These are phyloP conservation scores for Aphanocladium album DNA, from an alignment of 2,329 filamentous ascomycete genomes.

Conservation along the genomic window DNA sequence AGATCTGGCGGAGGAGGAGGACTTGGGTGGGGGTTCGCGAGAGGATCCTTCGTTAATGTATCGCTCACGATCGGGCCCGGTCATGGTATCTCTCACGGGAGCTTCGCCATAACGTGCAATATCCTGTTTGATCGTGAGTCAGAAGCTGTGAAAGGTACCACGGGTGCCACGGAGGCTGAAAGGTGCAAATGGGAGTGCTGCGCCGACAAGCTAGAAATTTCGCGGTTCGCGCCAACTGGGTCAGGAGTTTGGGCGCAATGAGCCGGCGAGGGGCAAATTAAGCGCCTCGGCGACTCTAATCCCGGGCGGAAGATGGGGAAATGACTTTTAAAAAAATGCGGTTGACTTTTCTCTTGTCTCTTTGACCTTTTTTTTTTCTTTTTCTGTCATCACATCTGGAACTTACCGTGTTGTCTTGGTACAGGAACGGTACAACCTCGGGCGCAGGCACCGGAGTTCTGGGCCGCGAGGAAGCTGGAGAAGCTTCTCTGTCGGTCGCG, in stretches of 20 bases:
- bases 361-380: not conserved
- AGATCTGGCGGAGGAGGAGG: constrained; percentile 58
- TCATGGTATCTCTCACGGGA: constrained; percentile 65
- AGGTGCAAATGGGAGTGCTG: not conserved
- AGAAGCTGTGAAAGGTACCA: constrained; percentile 16
- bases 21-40: constrained; percentile 50
- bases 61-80: constrained; percentile 64
- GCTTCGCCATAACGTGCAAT: constrained; percentile 74
- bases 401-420: constrained; percentile 68
- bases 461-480: constrained; percentile 71
- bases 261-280: constrained; percentile 10
- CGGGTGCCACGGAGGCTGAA: constrained; percentile 1
- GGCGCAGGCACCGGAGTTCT: constrained; percentile 82
- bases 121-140: constrained; percentile 45
- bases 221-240: constrained; percentile 7
- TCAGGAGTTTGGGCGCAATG: constrained; percentile 8
- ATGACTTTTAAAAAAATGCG: not conserved
- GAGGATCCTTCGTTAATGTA: constrained; percentile 47
- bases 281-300: not conserved
- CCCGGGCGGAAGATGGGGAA: not conserved
- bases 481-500: constrained; percentile 66
- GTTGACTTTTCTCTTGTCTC: not conserved
- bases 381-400: constrained; percentile 28
- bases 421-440: constrained; percentile 96
- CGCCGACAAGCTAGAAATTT: not conserved